These are phyloP conservation scores for Voacanga thouarsii DNA, from an alignment of 257 asterid genomes.

Conservation along the genomic window DNA sequence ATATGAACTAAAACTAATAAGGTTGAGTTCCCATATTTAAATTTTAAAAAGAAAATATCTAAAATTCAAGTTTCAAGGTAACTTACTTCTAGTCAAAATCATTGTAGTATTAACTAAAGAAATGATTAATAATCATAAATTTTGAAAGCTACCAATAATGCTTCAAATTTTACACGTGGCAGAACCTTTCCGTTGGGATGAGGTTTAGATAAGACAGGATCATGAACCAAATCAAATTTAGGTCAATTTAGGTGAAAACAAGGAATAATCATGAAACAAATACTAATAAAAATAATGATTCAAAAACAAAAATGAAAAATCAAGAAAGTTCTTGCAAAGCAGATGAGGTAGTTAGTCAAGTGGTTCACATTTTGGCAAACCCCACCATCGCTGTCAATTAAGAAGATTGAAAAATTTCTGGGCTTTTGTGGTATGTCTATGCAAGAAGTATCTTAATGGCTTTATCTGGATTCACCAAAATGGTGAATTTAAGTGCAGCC, in stretches of 20 bases:
- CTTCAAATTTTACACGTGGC: background rate
- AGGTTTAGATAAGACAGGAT: background rate
- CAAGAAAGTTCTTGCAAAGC: background rate
- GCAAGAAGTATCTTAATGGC: background rate
- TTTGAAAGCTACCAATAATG: background rate
- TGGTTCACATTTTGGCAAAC: slow-evolving; percentile 5
- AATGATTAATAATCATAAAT: background rate
- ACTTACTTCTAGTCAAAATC: background rate
- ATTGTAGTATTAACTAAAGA: background rate
- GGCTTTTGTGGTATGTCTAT: background rate
- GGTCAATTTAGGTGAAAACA: too few species aligned
- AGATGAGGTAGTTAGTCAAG: background rate
- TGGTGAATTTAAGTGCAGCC: background rate
- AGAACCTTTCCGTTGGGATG: background rate
- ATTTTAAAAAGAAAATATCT: background rate
- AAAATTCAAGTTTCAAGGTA: background rate
- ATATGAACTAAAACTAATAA: background rate
- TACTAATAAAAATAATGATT: background rate
- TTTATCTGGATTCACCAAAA: background rate
- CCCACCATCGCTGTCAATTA: background rate
- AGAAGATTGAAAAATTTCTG: too few species aligned
- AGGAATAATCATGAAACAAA: background rate
- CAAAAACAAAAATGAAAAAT: too few species aligned
- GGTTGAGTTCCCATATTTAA: too few species aligned
- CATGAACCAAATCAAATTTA: too few species aligned